A percentile compares a stretch with the other conserved stretches of the same genome.
Evolutionary conservation across 768 basidiomycete species (phyloP).

Genomic region (Austroboletus festivus): DNA sequence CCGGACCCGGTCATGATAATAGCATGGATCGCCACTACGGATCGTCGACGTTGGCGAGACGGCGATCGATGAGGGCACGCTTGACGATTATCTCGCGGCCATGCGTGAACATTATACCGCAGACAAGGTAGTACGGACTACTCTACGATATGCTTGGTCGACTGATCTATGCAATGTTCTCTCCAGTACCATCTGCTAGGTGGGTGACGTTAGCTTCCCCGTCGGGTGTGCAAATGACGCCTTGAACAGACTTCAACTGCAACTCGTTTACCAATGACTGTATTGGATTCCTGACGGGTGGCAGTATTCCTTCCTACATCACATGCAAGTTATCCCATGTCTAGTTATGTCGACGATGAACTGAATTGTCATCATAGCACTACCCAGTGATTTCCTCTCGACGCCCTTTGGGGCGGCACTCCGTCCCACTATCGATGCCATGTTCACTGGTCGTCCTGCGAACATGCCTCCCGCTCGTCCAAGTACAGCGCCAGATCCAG

Average conservation of each 20-base stretch:
- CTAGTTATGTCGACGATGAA: background rate
- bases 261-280: constrained; percentile 92
- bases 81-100: constrained; percentile 76
- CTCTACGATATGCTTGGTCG: background rate
- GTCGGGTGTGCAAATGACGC: too few relatives aligned
- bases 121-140: constrained; percentile 68
- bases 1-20: background rate
- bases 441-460: constrained; percentile 57
- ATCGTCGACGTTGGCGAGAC: constrained; percentile 77
- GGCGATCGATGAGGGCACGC: constrained; percentile 77
- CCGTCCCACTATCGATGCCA: constrained; percentile 86
- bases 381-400: constrained; percentile 81
- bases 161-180: background rate
- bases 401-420: constrained; percentile 86
- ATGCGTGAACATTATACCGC: constrained; percentile 82
- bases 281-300: constrained; percentile 82
- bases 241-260: constrained; percentile 77
- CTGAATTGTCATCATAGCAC: constrained; percentile 40
- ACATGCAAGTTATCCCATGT: constrained; percentile 46
- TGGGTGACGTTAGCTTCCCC: too few relatives aligned
- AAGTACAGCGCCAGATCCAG: constrained; percentile 40
- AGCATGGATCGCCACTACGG: constrained; percentile 77
- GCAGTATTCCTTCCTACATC: constrained; percentile 76
- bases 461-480: constrained; percentile 28
- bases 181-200: constrained; percentile 82